These are phyloP conservation scores for Herpotrichia juniperi DNA, from an alignment of 2,329 filamentous ascomycete species.

Conservation along the genomic window DNA sequence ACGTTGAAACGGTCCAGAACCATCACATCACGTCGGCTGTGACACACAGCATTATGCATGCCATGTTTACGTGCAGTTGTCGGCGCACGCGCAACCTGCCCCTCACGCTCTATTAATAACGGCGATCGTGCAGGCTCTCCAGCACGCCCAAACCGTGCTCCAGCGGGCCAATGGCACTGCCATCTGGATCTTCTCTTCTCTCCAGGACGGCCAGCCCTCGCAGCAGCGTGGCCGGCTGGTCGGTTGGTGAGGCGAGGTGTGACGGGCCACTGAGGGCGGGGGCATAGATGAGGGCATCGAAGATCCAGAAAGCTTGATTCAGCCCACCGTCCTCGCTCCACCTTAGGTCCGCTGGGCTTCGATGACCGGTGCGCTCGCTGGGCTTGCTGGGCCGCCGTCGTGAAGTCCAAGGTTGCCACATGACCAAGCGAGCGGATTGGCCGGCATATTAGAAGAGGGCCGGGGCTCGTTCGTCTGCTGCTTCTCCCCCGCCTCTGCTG, in stretches of 20 bases:
- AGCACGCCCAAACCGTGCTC: slow-evolving; percentile 8
- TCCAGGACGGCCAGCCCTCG: slow-evolving; percentile 10
- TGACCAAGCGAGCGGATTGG: slow-evolving; percentile 28
- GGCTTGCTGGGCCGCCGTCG: slow-evolving; percentile 20
- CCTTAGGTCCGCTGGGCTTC: slow-evolving; percentile 1
- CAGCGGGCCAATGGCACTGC: slow-evolving; percentile 13
- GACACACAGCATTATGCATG: slow-evolving; percentile 21
- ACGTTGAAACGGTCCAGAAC: neutral
- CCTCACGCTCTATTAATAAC: slow-evolving; percentile 29
- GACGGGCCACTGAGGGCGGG: slow-evolving; percentile 30
- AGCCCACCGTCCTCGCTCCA: slow-evolving; percentile 16
- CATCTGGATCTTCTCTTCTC: no score
- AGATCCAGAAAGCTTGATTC: slow-evolving; percentile 45
- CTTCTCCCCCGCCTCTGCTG: slow-evolving; percentile 11
- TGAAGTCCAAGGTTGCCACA: slow-evolving; percentile 7
- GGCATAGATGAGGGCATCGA: slow-evolving; percentile 23
- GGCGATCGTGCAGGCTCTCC: slow-evolving; percentile 24
- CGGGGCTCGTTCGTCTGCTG: slow-evolving; percentile 19
- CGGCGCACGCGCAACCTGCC: neutral
- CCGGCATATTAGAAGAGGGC: slow-evolving; percentile 27
- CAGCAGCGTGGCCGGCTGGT: slow-evolving; percentile 34
- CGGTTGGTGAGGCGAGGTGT: slow-evolving; percentile 26
- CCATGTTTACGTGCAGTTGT: slow-evolving; percentile 12
- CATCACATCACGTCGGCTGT: neutral
- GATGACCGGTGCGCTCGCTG: no score